Evolutionary conservation across 2,329 filamentous ascomycete genomes (phyloP), one percentile per base, ranked within the genome.

Genomic region (Penicillium brevicompactum): DNA sequence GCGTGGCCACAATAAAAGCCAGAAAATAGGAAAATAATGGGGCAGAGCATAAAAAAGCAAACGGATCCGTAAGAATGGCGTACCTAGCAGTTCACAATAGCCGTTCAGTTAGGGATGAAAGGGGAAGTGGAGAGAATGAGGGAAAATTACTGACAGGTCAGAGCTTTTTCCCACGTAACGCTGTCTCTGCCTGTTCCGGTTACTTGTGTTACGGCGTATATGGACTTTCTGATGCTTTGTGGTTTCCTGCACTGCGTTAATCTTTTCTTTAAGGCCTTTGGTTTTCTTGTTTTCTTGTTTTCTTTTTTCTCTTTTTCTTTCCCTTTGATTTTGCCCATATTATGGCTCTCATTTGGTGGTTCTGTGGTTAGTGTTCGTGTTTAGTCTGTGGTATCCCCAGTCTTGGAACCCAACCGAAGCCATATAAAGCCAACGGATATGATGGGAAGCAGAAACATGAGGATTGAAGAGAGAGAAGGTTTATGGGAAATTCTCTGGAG

Each of bases 101-200:
- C 50, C 55, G 59, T 51, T 57, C 59, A 60, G 57, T 62, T 60
- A 58, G 55, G 59, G 57, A 60, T 63, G 53, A 53, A 61, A 61
- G 59, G 56, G 56, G 56, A 57, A 64, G 63, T 65, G 63, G 63
- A 63, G 63, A 58, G 56, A 60, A 60, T 56, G 49, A 56, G 53
- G 51, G 55, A 65, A 64, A 64, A 62, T 58, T 60, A 58, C 60
- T 49, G 50, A 46, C 38, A 46, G 34, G 38, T 49, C 37, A 44
- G 51, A 49, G 45, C 34, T 42, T 53, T 57, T 32, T 16, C 34
- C 32, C 34, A 8, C 24, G 50, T 42, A 41, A 53, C 40, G 9
- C 49, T 37, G 11, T 43, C 31, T 22, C 22, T 32, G n/a, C 48
- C 38, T 41, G 38, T 41, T 41, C 38, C 38, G n/a, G 38, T 41